Conservation (phyloP, 352 stramenopile species). For the Phytophthora multivora region DNA sequence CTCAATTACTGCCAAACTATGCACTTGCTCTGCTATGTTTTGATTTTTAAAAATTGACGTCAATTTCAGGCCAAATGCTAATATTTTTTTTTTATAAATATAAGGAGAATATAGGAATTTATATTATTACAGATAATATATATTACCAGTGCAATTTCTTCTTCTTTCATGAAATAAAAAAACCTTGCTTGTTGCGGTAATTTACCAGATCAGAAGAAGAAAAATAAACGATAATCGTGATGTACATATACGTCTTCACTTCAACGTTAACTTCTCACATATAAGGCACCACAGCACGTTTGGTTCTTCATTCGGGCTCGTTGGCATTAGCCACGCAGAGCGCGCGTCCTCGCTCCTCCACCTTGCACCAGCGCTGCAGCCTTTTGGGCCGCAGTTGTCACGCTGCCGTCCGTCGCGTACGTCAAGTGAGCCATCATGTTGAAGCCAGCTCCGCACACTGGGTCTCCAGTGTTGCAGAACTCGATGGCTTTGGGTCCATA, state of each 20-base stretch:
- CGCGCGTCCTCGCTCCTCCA: not conserved
- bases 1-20: too few species aligned
- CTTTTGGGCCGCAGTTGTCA: constrained; percentile 27
- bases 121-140: too few species aligned
- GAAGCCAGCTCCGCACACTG: constrained; percentile 33
- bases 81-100: too few species aligned
- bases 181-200: too few species aligned
- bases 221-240: not conserved
- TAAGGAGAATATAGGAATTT: too few species aligned
- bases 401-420: constrained; percentile 34
- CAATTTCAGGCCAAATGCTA: too few species aligned
- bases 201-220: too few species aligned
- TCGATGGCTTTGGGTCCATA: constrained; percentile 39
- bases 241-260: not conserved
- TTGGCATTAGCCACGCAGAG: not conserved
- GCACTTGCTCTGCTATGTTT: too few species aligned
- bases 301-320: not conserved
- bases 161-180: not conserved
- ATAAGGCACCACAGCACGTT: not conserved
- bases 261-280: not conserved
- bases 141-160: too few species aligned
- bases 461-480: constrained; percentile 36
- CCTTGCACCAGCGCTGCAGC: constrained; percentile 21
- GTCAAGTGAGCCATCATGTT: constrained; percentile 39
- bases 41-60: too few species aligned